These are phyloP conservation scores for Neonectria punicea DNA, from an alignment of 2,329 filamentous ascomycete species.

Conservation along the genomic window DNA sequence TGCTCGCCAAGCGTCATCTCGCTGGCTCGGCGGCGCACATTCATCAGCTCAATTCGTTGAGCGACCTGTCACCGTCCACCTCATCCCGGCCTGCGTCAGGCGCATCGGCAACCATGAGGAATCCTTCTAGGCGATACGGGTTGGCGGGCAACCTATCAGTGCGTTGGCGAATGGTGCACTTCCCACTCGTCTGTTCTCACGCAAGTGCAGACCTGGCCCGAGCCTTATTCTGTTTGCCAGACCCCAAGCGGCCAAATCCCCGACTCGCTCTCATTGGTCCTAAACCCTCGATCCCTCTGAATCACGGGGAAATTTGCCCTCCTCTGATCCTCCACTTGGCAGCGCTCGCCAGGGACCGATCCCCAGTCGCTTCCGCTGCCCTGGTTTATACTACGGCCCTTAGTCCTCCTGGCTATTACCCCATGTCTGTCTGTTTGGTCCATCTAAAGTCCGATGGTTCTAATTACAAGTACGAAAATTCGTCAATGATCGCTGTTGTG, in stretches of 20 bases:
- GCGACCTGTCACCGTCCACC: constrained; percentile 22
- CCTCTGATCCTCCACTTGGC: constrained; percentile 9
- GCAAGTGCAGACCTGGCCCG: background rate
- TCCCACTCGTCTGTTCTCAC: background rate
- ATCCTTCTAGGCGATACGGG: background rate
- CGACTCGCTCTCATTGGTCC: constrained; percentile 3
- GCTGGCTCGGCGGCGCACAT: background rate
- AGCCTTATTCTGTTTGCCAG: constrained; percentile 8
- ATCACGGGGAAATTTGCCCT: constrained; percentile 23
- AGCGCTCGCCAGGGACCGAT: background rate
- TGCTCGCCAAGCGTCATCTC: constrained; percentile 9
- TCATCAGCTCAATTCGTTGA: constrained; percentile 26
- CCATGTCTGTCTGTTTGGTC: constrained; percentile 3
- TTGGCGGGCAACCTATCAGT: background rate
- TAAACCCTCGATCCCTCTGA: constrained; percentile 12
- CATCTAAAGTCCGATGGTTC: background rate
- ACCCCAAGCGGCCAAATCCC: constrained; percentile 30
- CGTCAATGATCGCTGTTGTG: background rate
- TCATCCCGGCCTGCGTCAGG: constrained; percentile 9
- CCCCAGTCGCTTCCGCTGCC: background rate
- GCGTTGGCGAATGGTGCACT: constrained; percentile 3
- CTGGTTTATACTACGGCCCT: background rate
- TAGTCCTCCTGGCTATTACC: constrained; percentile 1
- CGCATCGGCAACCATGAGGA: background rate
- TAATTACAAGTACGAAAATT: background rate